Evolutionary conservation across 768 basidiomycete genomes (phyloP).

Genomic region (Agrocybe praecox): DNA sequence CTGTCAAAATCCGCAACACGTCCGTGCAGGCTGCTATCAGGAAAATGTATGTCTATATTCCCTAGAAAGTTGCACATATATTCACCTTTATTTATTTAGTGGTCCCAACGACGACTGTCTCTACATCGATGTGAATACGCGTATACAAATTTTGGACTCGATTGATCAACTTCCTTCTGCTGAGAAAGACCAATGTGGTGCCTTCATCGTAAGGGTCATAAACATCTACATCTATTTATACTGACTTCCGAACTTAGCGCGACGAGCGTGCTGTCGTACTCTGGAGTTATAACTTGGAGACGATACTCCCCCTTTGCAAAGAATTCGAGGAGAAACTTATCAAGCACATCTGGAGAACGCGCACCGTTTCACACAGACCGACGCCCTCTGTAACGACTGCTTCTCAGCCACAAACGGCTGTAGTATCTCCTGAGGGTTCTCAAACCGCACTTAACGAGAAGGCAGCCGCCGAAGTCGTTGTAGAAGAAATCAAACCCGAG

Average conservation of each 20-base stretch:
- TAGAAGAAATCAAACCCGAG: slow-evolving; percentile 21
- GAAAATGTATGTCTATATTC: slow-evolving; percentile 51
- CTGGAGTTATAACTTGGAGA: slow-evolving; percentile 75
- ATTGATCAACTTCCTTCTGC: slow-evolving; percentile 70
- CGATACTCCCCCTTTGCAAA: slow-evolving; percentile 67
- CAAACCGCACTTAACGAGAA: slow-evolving; percentile 40
- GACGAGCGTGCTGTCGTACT: slow-evolving; percentile 80
- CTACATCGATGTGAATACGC: slow-evolving; percentile 77
- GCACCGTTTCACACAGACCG: slow-evolving; percentile 26
- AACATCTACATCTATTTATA: not conserved
- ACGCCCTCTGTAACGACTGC: slow-evolving; percentile 6
- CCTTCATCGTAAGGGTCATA: slow-evolving; percentile 59
- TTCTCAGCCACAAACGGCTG: slow-evolving; percentile 6
- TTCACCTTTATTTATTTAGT: slow-evolving; percentile 30
- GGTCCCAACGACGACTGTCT: slow-evolving; percentile 55
- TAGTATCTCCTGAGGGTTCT: slow-evolving; percentile 20
- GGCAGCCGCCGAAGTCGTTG: slow-evolving; percentile 12
- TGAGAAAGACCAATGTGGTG: slow-evolving; percentile 88
- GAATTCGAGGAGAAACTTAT: slow-evolving; percentile 82
- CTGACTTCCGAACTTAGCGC: slow-evolving; percentile 35
- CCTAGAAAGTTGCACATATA: slow-evolving; percentile 4
- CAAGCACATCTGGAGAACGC: slow-evolving; percentile 74
- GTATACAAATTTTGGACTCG: slow-evolving; percentile 81
- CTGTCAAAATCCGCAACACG: slow-evolving; percentile 76
- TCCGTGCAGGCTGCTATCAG: slow-evolving; percentile 77